Percentiles rank a stretch among this genome's conserved stretches.
phyloP scores from a whole-genome alignment of 75 land plant species.

The Pinus taeda region DNA sequence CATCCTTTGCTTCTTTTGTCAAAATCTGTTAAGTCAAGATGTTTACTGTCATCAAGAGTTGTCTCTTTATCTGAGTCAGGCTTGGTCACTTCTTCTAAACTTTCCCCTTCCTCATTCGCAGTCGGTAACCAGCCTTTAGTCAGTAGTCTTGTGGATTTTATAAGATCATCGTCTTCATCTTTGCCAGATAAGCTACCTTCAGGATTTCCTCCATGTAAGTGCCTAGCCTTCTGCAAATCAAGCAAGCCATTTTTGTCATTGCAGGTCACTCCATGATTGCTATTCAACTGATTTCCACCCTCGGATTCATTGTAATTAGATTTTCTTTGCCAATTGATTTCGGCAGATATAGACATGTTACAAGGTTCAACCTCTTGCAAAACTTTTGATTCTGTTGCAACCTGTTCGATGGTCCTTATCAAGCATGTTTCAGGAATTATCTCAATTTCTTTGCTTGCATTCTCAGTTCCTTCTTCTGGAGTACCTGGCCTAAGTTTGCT shows the following conservation, averaged over 20 bases:
- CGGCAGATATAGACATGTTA: not conserved
- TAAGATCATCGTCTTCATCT: not conserved
- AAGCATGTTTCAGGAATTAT: constrained; percentile 8
- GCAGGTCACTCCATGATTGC: not conserved
- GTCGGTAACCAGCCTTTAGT: not conserved
- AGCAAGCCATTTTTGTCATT: not conserved
- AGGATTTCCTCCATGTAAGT: not conserved
- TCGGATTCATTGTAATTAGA: not conserved
- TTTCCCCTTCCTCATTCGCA: constrained; percentile 21
- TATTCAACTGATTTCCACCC: not conserved
- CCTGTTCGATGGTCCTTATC: not conserved
- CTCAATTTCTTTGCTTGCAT: constrained; percentile 6
- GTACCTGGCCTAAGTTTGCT: not conserved
- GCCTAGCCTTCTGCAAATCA: not conserved
- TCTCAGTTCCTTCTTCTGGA: not conserved
- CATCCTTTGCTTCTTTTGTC: not conserved
- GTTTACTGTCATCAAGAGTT: not conserved
- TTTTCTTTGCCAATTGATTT: not conserved
- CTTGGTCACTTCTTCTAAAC: constrained; percentile 30
- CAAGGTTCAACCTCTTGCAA: not conserved
- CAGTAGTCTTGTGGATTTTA: not conserved
- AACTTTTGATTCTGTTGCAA: not conserved
- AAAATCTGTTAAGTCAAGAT: not conserved
- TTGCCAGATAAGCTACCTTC: not conserved
- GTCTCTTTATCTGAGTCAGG: not conserved